Percentiles rank a stretch among this genome's conserved stretches.
Evolutionary conservation across 345 rosid genomes (phyloP).

Genomic region (Bruguiera gymnorhiza): DNA sequence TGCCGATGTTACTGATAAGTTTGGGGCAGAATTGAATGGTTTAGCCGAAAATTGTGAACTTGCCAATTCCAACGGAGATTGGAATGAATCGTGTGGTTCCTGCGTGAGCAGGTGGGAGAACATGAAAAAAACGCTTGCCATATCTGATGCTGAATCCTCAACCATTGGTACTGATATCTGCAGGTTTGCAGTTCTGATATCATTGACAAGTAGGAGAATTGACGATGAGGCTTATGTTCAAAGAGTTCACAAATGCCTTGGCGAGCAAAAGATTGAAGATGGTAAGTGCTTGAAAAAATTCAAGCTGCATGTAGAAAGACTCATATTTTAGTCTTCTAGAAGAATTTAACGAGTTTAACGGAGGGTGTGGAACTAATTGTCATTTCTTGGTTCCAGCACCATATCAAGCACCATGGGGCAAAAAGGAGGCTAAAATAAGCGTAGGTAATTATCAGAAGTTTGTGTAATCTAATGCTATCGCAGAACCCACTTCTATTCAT

Average conservation of each 20-base stretch:
- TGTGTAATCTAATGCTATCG: too few species aligned
- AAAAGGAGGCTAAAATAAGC: slow-evolving; percentile 13
- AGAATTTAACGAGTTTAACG: background rate
- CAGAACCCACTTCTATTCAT: too few species aligned
- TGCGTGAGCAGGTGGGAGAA: slow-evolving; percentile 38
- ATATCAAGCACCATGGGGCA: slow-evolving; percentile 1
- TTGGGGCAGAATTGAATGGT: slow-evolving; percentile 23
- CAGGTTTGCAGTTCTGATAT: slow-evolving; percentile 39
- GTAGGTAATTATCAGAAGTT: slow-evolving; percentile 15
- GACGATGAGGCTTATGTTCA: slow-evolving; percentile 26
- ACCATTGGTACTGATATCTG: slow-evolving; percentile 25
- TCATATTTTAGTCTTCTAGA: too few species aligned
- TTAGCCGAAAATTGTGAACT: slow-evolving; percentile 26
- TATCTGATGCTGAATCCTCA: background rate
- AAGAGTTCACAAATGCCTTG: slow-evolving; percentile 33
- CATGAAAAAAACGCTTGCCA: slow-evolving; percentile 9
- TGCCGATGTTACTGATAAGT: slow-evolving; percentile 27
- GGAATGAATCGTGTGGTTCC: slow-evolving; percentile 20
- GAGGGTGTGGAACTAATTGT: background rate
- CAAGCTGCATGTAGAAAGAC: background rate
- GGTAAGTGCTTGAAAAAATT: slow-evolving; percentile 21
- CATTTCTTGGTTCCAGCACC: slow-evolving; percentile 7
- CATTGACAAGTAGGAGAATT: slow-evolving; percentile 35
- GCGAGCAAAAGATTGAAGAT: slow-evolving; percentile 1
- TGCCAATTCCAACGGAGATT: slow-evolving; percentile 14